Evolutionary conservation across 805 yeast genomes (phyloP).

Genomic region (Candida anglica): DNA sequence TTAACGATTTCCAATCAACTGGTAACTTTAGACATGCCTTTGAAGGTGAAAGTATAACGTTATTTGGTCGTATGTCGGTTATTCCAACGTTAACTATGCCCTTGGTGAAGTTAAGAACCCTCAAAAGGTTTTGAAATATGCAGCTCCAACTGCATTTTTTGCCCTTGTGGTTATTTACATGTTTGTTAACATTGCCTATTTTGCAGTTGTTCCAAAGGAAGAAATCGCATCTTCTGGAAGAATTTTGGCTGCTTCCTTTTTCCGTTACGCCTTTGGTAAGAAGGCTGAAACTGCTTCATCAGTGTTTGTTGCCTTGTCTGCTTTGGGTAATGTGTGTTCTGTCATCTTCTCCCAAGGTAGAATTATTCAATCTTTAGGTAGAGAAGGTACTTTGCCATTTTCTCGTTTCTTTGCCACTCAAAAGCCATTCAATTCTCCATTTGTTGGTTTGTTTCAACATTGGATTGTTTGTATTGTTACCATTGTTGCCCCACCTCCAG

Average conservation of each 20-base stretch:
- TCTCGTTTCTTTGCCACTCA: constrained; percentile 66
- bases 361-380: constrained; percentile 73
- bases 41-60: constrained; percentile 49
- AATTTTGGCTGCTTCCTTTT: constrained; percentile 72
- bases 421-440: constrained; percentile 70
- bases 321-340: constrained; percentile 77
- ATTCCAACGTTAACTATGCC: constrained; percentile 80
- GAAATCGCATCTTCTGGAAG: constrained; percentile 58
- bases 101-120: constrained; percentile 78
- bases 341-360: constrained; percentile 82
- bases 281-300: constrained; percentile 70
- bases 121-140: constrained; percentile 58
- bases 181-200: constrained; percentile 75
- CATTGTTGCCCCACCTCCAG: constrained; percentile 73
- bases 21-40: constrained; percentile 60
- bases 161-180: constrained; percentile 63
- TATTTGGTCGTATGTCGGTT: constrained; percentile 81
- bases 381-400: constrained; percentile 79
- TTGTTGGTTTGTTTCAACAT: constrained; percentile 70
- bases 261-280: constrained; percentile 66
- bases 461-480: constrained; percentile 72
- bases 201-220: constrained; percentile 73
- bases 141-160: constrained; percentile 72
- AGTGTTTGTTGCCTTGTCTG: constrained; percentile 76
- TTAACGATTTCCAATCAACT: constrained; percentile 45